Percentiles rank a stretch among this genome's conserved stretches.
These are phyloP conservation scores for Chlorella variabilis DNA, from an alignment of 163 green algal species.

Conservation along the genomic window DNA sequence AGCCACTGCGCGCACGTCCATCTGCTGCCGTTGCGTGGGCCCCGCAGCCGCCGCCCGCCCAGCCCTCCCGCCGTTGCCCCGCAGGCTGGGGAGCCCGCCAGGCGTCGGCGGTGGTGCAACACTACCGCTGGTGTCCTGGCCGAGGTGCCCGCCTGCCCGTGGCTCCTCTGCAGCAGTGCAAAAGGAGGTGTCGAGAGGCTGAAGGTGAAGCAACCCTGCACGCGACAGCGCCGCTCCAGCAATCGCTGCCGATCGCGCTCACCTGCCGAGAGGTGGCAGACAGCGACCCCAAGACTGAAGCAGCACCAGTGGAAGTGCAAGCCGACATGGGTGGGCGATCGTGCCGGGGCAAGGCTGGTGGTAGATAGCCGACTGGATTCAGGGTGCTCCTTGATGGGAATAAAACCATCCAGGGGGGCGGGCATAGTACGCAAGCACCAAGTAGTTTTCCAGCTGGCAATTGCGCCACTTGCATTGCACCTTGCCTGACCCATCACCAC, in stretches of 20 bases:
- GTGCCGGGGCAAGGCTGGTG: neutral
- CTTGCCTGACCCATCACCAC: too few species aligned
- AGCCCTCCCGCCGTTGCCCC: neutral
- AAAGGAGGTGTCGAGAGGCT: neutral
- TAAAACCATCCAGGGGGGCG: too few species aligned
- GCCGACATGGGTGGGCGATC: too few species aligned
- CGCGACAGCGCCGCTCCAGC: neutral
- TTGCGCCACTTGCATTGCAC: too few species aligned
- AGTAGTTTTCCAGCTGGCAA: too few species aligned
- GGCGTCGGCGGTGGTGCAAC: neutral
- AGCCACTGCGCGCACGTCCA: constrained; percentile 55
- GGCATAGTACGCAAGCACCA: too few species aligned
- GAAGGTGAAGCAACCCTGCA: neutral
- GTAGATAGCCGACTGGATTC: too few species aligned
- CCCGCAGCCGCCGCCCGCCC: neutral
- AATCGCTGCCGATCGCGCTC: too few species aligned
- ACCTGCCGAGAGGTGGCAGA: neutral
- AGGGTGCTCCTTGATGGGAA: too few species aligned
- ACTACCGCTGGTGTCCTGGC: neutral
- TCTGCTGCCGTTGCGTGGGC: constrained; percentile 17
- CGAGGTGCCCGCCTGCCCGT: neutral
- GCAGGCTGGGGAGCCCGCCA: neutral
- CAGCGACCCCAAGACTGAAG: neutral
- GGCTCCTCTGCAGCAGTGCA: constrained; percentile 1
- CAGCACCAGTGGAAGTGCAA: too few species aligned